Base-by-base conservation (phyloP, 495 filamentous ascomycete species). In the Lindgomyces ingoldianus region DNA sequence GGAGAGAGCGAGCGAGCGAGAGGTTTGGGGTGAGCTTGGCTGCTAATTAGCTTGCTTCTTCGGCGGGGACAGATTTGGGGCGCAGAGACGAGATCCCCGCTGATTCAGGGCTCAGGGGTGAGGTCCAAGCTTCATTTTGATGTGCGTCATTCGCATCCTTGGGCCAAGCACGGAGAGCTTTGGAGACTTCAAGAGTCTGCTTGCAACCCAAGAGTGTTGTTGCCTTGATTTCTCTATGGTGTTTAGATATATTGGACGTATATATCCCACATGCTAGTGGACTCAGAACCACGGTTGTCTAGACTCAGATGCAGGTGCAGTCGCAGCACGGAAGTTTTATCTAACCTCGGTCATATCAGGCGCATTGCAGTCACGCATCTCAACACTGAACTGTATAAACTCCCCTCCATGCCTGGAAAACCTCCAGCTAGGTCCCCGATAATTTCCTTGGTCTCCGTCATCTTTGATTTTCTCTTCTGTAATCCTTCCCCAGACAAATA, bases 1-100 rank as follows among this genome's bases (percentile, higher is more conserved):
- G 6, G 33, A 39, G 33, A 6, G 6, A 39, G 33, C 33, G 6
- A 39, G 14, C 33, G 6, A 6, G 33, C 33, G 24, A 11, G 49
- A 53, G 4, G 49, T 55, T 55, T 21, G 25, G 4, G 25, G n/a
- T 39, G 33, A 39, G 33, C 33, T 39, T 39, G 6, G 33, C 6
- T 6, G 33, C 33, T 14, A 14, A 39, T 39, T 39, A 16, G 53
- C 12, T 18, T n/a, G 11, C 29, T 42, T 49, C 33, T 39, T 16
- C 14, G 45, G 42, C 16, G 57, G 57, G 45, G 57, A 60, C 57
- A 60, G 44, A 60, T 60, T 50, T 51, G 42, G 57, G 57, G 57
- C 54, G 14, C 33, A 39, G 33, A 39, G 33, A 39, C 33, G 33
- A 39, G 33, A 14, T 39, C 33, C 33, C 6, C 6, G 33, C 33